Conservation (phyloP, 192 early-diverging fungal species). For the Backusella macrospora region DNA sequence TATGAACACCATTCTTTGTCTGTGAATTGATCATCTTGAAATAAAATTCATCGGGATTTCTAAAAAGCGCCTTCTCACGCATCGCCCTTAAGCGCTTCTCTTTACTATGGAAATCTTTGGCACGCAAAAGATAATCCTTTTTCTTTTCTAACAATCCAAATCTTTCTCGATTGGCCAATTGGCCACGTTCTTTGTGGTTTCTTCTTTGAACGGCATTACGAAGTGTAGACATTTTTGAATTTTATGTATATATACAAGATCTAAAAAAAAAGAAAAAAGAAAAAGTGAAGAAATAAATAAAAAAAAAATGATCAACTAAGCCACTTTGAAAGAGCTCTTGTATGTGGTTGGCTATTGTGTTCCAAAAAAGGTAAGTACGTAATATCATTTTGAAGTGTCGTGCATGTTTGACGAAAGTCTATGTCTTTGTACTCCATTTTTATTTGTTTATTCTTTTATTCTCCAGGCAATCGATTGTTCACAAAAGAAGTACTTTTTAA, state of each 20-base stretch:
- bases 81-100: constrained; percentile 84
- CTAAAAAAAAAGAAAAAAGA: no score
- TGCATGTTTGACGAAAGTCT: no score
- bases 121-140: constrained; percentile 97
- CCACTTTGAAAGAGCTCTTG: no score
- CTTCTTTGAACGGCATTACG: constrained; percentile 85
- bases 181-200: constrained; percentile 89
- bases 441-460: no score
- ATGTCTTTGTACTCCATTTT: no score
- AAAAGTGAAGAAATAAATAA: no score
- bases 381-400: no score
- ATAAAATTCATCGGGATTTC: constrained; percentile 99
- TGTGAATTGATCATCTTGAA: constrained; percentile 92
- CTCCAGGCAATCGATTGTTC: no score
- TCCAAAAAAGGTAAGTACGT: no score
- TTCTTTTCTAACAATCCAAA: constrained; percentile 93
- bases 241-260: not conserved
- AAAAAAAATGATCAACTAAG: no score
- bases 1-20: constrained; percentile 85
- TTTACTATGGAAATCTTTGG: constrained; percentile 86
- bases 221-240: constrained; percentile 59
- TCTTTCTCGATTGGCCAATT: constrained; percentile 61
- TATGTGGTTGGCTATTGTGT: no score
- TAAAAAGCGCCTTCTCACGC: constrained; percentile 79
- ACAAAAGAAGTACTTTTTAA: no score